Evolutionary conservation across 2,329 filamentous ascomycete species (phyloP), one percentile per base, ranked within the genome.

Genomic region (Akanthomyces muscarius): DNA sequence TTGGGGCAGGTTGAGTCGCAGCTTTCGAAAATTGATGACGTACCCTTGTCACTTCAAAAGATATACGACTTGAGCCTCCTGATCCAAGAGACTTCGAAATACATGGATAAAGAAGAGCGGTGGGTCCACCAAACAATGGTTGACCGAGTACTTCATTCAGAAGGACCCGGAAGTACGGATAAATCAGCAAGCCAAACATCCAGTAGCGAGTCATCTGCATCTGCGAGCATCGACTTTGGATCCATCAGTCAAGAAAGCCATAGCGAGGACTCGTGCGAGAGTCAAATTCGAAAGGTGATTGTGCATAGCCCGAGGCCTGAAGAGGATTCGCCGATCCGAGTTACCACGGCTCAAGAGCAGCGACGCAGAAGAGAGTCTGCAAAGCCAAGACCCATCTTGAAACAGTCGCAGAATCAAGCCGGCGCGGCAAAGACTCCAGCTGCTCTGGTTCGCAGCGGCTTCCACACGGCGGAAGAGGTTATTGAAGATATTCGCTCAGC

Each of bases 291-390:
- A 54, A 73, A 68, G 48, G 74, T 77, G 7, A 65, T 71, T 25
- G 70, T 77, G n/a, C 64, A 71, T 45, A 75, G 73, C 54, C 75
- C 74, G 1, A 65, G 65, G 33, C 54, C 63, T 7, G 63, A 68
- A 33, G 53, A 61, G 4, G 21, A 63, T n/a, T 68, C 68, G 10
- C 69, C 69, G 2, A 65, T 65, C 6, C 70, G 72, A 6, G 72
- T 68, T n/a, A 75, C 75, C 0, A 62, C 77, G 38, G 65, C 71
- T 52, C 72, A 78, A 53, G 76, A 78, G 64, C 73, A 77, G 64
- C 65, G 67, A 14, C 71, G 71, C 25, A 71, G 76, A 33, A 69
- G 76, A 41, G 72, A 71, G 55, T 67, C 68, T 3, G 64, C 48
- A 5, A 65, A 66, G 16, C 71, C 73, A 6, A 73, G 71, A 1